Evolutionary conservation across 768 basidiomycete species (phyloP), one percentile per base, ranked within the genome.

Genomic region (Dentipellis sp.): DNA sequence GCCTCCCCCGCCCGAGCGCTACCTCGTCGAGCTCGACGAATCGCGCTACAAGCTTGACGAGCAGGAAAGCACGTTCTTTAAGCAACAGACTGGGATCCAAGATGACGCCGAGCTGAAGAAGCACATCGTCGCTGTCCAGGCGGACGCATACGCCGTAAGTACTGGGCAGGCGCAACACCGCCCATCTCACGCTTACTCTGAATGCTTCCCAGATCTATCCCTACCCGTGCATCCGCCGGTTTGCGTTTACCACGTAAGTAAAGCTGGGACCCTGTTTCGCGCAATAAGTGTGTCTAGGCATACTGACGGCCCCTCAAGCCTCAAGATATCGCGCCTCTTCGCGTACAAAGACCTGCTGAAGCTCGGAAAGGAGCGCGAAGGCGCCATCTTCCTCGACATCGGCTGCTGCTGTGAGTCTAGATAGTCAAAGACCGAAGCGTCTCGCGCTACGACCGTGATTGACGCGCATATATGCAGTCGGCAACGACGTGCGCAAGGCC

Each of bases 341-440:
- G 58, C 52, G 10, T 70, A 70, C 54, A 16, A 55, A 1, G 50
- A 59, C 8, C 42, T 74, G 7, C 64, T 77, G 6, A 62, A 64
- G 36, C 66, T 78, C 11, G 74, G 69, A 8, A 64, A 56, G 52
- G 69, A 71, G 34, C 69, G 70, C n/a, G 47, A 59, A 2, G 65
- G 67, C 1, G 72, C 69, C 0, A 64, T 78, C 8, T 64, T 76
- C 22, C 65, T 78, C 9, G 76, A 78, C 38, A 62, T 76, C 16
- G 76, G 72, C 14, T 77, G 74, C 57, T 75, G 75, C 59, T 69
- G 75, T 77, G 53, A 60, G 22, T 22, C 36, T n/a, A n/a, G n/a
- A n/a, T n/a, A n/a, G n/a, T n/a, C n/a, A n/a, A n/a, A n/a, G n/a
- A n/a, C n/a, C n/a, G n/a, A n/a, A n/a, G n/a, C n/a, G n/a, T n/a